Evolutionary conservation across 768 basidiomycete species (phyloP).

Genomic region (Podaxis sp.): DNA sequence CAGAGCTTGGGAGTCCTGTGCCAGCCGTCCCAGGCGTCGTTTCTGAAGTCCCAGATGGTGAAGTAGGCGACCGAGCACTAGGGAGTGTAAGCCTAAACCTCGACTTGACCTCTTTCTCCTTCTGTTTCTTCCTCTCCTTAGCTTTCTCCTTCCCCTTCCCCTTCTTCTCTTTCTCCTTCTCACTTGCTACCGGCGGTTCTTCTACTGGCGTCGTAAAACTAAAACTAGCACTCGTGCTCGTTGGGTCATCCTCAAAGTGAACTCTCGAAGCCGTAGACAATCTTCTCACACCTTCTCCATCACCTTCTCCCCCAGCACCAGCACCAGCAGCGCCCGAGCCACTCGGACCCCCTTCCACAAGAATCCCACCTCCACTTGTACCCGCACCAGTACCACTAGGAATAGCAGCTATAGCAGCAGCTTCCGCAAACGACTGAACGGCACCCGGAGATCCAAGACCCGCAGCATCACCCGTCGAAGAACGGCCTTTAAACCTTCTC

Average conservation of each 20-base stretch:
- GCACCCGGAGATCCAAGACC: neutral
- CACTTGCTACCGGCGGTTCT: neutral
- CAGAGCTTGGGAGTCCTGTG: neutral
- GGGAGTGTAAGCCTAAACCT: conserved; percentile 13
- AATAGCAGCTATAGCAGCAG: conserved; percentile 5
- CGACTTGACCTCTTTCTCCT: neutral
- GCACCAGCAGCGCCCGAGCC: neutral
- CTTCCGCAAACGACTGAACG: conserved; percentile 13
- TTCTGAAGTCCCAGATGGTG: neutral
- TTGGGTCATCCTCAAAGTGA: conserved; percentile 9
- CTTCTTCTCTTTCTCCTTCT: neutral
- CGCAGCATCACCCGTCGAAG: conserved; percentile 2
- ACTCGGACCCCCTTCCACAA: neutral
- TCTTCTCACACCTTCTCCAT: neutral
- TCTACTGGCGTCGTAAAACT: neutral
- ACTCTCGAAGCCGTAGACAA: conserved; percentile 14
- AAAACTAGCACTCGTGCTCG: neutral
- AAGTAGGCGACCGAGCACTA: conserved; percentile 8
- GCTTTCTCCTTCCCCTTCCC: neutral
- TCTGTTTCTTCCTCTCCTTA: neutral
- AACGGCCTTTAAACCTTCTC: conserved; percentile 4
- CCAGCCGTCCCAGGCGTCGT: neutral
- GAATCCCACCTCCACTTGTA: neutral
- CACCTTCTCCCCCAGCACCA: neutral
- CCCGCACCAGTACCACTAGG: neutral